Base-by-base conservation (phyloP, 306 rosid genomes). In the Trifolium pratense region DNA sequence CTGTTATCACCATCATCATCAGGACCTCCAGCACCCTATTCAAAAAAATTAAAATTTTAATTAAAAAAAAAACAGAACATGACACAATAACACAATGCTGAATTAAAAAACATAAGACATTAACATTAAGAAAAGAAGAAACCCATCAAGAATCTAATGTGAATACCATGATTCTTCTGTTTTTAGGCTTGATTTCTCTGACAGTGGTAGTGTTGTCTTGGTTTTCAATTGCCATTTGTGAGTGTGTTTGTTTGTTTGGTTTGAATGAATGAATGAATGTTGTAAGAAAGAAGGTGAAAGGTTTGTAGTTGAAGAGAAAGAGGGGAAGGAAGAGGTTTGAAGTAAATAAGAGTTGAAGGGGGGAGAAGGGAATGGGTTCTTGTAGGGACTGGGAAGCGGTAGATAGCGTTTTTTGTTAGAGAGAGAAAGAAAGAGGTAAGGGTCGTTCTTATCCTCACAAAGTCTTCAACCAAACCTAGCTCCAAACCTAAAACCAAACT, bases 181-280 rank as follows among this genome's bases (percentile, higher is more conserved):
- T 94, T 78, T 91, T 91, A 74, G 94, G 95, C 81, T 94, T 88
- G 88, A 94, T 91, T 83, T 94, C 97, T n/a, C 94, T 73, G 64
- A 93, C 91, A 68, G 85, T 21, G 57, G 86, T 6, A 36, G 39
- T 66, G 71, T 91, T 71, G 71, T 94, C 97, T 18, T 88, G 97
- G 60, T 89, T 77, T 73, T 94, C 96, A 78, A 94, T 88, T 75
- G 99, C 99, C 99, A 94, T 66, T 59, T 1, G 63, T 59, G 13
- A 14, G 40, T 7, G 65, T 7, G 9, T 36, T 42, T 14, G 65
- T 26, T 6, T 3, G 31, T 26, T 58, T 40, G 52, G 52, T 16
- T 61, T 29, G 77, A 48, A 52, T 29, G 32, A 29, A 29, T 29
- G 77, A 48, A 52, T 29, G 32, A 29, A 29, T 29, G 32, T 29